Base-by-base conservation (phyloP, 352 stramenopile species). In the Globisporangium nunn region DNA sequence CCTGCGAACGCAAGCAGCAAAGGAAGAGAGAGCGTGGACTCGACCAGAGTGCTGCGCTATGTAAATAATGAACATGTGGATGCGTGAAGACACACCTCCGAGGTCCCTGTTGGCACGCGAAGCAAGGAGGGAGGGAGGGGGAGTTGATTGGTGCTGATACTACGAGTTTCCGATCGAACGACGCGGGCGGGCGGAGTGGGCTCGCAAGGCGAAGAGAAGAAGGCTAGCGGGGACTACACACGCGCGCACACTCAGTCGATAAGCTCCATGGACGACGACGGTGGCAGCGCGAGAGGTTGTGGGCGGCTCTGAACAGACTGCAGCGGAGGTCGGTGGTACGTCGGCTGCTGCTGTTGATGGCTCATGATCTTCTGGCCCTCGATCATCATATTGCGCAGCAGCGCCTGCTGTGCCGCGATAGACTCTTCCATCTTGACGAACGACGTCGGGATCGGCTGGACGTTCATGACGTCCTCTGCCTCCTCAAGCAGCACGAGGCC, bases 351-450 rank as follows among this genome's bases (percentile, higher is more conserved):
- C 14, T 54, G 56, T 30, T 52, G 29, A 43, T 66, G 52, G 23
- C 61, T 56, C 75, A 87, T 87, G 37, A 90, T 88, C 66, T 87
- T 87, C 64, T 88, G 74, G 56, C 80, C 80, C 52, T 90, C 75
- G 60, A 86, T 68, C 59, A 87, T 73, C 75, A 90, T 88, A 33
- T 74, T 85, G 30, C 80, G 73, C 35, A 91, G 52, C 28, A 91
- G 66, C 56, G 75, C 69, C 64, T 91, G 78, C 64, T 91, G 81
- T 7, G 71, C 78, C 1, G 81, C 81, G 53, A 91, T 91, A 55
- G 82, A 82, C 59, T 91, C 74, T 61, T 91, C 78, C 81, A 91
- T 87, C 56, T 83, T 84, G 12, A 68, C 72, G 51, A 91, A 91
- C 8, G 72, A 79, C 50, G 64, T 82, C n/a, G 77, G 80, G 44